A percentile compares a stretch with the other conserved stretches of the same genome.
phyloP scores from a whole-genome alignment of 768 basidiomycete genomes.

The Lentinula raphanica region DNA sequence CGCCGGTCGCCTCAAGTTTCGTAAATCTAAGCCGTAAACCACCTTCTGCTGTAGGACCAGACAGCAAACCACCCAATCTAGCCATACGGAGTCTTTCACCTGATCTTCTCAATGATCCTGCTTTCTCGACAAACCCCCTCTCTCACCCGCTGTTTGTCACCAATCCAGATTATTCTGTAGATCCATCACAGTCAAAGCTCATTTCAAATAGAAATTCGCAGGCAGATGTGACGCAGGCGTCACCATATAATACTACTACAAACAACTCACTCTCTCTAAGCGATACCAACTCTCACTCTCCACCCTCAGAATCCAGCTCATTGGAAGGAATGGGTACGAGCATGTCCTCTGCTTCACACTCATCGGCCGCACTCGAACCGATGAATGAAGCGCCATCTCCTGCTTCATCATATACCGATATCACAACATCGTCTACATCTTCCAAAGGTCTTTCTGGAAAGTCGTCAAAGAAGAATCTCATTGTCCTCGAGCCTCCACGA shows the following conservation, averaged over 20 bases:
- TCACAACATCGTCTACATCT: neutral
- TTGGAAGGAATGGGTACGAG: neutral
- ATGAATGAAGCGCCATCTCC: neutral
- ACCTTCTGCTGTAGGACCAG: neutral
- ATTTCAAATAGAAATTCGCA: neutral
- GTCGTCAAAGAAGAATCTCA: neutral
- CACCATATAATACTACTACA: neutral
- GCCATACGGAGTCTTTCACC: slow-evolving; percentile 10
- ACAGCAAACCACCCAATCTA: neutral
- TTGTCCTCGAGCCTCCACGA: neutral
- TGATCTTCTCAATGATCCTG: slow-evolving; percentile 44
- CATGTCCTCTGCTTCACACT: neutral
- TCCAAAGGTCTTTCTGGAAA: neutral
- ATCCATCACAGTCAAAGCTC: neutral
- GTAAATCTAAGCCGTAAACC: neutral
- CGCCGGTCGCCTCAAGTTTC: neutral
- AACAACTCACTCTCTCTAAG: neutral
- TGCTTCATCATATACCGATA: neutral
- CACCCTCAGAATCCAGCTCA: neutral
- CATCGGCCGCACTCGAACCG: neutral
- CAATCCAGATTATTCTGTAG: neutral
- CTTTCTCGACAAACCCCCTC: slow-evolving; percentile 52
- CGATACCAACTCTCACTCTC: neutral
- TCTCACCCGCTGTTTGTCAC: slow-evolving; percentile 34
- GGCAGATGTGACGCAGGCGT: neutral